These are phyloP conservation scores for Orbilia brochopaga DNA, from an alignment of 2,329 filamentous ascomycete genomes.

Conservation along the genomic window DNA sequence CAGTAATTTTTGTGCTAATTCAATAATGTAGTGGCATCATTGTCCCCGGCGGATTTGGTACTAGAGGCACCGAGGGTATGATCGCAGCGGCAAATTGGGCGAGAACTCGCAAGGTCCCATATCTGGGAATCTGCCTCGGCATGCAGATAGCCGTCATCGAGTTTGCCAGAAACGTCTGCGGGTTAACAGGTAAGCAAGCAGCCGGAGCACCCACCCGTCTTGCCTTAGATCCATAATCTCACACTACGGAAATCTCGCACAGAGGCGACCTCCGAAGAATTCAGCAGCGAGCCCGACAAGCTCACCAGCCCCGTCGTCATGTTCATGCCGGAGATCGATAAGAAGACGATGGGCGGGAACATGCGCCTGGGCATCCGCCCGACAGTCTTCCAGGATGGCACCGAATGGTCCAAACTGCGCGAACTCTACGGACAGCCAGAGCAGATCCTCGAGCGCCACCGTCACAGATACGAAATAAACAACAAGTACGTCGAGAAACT, in stretches of 20 bases:
- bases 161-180: slow-evolving; percentile 77
- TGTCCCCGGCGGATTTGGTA: slow-evolving; percentile 79
- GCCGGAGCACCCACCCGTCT: neutral
- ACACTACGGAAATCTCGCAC: slow-evolving; percentile 1
- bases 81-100: slow-evolving; percentile 85
- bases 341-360: slow-evolving; percentile 78
- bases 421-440: slow-evolving; percentile 70
- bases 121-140: slow-evolving; percentile 86
- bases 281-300: slow-evolving; percentile 59
- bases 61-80: slow-evolving; percentile 86
- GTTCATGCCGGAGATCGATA: slow-evolving; percentile 88
- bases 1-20: neutral
- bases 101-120: slow-evolving; percentile 78
- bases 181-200: slow-evolving; percentile 60
- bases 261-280: slow-evolving; percentile 66
- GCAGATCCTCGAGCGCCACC: slow-evolving; percentile 74
- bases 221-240: neutral
- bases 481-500: slow-evolving; percentile 74
- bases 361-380: slow-evolving; percentile 82
- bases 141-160: slow-evolving; percentile 95
- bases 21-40: slow-evolving; percentile 63
- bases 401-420: slow-evolving; percentile 79
- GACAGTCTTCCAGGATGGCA: slow-evolving; percentile 75
- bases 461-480: slow-evolving; percentile 91
- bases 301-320: slow-evolving; percentile 76